Evolutionary conservation across 1,139 yeast species (phyloP), one percentile per base, ranked within the genome.

Genomic region (Sugiyamaella sp.): DNA sequence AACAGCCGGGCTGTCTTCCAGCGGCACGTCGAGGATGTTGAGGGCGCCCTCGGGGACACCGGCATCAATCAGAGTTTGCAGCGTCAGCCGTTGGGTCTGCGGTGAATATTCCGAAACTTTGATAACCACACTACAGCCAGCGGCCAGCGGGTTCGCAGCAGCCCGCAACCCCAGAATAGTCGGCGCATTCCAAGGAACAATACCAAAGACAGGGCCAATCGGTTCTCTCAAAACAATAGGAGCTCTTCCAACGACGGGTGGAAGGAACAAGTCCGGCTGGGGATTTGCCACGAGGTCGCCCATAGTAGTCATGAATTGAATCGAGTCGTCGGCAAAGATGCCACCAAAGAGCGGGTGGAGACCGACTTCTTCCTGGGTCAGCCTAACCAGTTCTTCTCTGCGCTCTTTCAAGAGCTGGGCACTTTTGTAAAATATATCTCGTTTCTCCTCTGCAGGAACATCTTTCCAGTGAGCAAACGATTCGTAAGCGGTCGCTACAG

Each of bases 91-190:
- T 55, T 84, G 75, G 10, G 86, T 79, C 60, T 82, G 74, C 16
- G 90, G 89, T 3, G 89, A 82, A 57, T 80, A 74, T 66, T 85
- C 89, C 14, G 88, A 81, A 1, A 87, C 78, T 68, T 85, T 85
- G 68, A 85, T 76, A 22, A 84, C 78, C 39, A 82, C 80, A 33
- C 80, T 77, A 67, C 84, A 82, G 54, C 89, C 89, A 35, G 88
- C 86, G 50, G 89, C 88, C 58, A 84, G 70, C 1, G 71, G 71
- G 9, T 62, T 56, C 1, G 62, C 63, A 2, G 63, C 59, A 5
- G 68, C 60, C 21, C 71, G 48, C 52, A 63, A 44, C 1, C 62
- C 62, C 32, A 78, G 67, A 27, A 78, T 66, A 0, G 73, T 68
- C 1, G 82, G 80, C 0, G 80, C 81, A 63, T 78, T 78, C 81